These are phyloP conservation scores for Adiantum capillusveneris DNA, from an alignment of 75 land plant genomes.

Conservation along the genomic window DNA sequence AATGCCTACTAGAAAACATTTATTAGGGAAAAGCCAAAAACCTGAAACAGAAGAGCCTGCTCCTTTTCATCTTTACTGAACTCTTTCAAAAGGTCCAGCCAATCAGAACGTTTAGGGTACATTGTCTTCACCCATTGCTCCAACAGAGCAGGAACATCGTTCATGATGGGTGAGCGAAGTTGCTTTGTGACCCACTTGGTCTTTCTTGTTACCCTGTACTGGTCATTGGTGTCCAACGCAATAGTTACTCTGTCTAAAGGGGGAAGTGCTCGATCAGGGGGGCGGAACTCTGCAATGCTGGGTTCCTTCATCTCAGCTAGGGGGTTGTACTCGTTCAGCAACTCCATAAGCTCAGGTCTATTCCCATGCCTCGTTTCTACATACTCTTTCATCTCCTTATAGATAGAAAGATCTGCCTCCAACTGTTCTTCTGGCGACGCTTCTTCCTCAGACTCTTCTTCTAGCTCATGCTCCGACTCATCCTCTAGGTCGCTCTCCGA, in stretches of 20 bases:
- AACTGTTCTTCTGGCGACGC: too few species aligned
- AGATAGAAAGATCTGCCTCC: not conserved
- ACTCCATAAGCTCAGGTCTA: not conserved
- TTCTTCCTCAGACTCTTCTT: too few species aligned
- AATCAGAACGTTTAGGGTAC: constrained; percentile 5
- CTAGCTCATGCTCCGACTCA: too few species aligned
- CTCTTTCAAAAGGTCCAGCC: constrained; percentile 9
- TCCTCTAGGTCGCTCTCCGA: too few species aligned
- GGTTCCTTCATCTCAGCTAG: not conserved
- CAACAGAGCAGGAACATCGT: constrained; percentile 1
- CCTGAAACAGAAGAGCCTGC: not conserved
- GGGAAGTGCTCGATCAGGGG: not conserved
- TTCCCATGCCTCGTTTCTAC: not conserved
- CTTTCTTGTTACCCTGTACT: constrained; percentile 6
- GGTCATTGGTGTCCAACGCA: not conserved
- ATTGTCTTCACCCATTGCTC: constrained; percentile 7
- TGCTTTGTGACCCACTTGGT: constrained; percentile 5
- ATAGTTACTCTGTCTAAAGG: not conserved
- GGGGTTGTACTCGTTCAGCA: constrained; percentile 3
- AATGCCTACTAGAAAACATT: too few species aligned
- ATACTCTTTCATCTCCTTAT: not conserved
- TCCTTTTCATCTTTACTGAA: not conserved
- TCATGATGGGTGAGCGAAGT: not conserved
- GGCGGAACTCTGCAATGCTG: not conserved
- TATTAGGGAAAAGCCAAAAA: not conserved